Base-by-base conservation (phyloP, 2,329 filamentous ascomycete species). In the Trichoderma sp. region DNA sequence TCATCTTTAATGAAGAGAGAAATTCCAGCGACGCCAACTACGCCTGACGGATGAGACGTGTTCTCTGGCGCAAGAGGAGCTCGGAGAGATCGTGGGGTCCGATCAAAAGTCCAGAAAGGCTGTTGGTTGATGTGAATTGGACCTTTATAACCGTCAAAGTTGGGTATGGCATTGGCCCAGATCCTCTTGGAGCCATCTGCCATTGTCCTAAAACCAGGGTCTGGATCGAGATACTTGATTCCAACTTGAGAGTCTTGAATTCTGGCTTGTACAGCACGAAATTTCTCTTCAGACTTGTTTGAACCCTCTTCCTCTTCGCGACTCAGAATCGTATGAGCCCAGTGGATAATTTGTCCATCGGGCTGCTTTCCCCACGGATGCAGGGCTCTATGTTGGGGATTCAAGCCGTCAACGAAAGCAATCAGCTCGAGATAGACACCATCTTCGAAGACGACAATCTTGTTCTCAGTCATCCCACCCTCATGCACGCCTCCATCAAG, bases 51-150 rank as follows among this genome's bases (percentile, higher is more conserved):
- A 33, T 65, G 62, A 35, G 62, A 57, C 10, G 35, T 24, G 1
- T 56, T 65, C n/a, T 57, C 62, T 7, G 62, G 31, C 7, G 62
- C 57, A 16, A 55, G 14, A 1, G 62, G 62, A 19, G 52, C 62
- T 47, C 62, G 6, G 10, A 65, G 37, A 31, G 35, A 47, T 19
- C 62, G 19, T 7, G 52, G 62, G 5, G 62, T 65, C 3, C 62
- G 49, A 53, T 65, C 62, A 47, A 65, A 57, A 16, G 62, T 65
- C 62, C 62, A 65, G 27, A 65, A 65, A 6, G 62, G 62, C 52
- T 65, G 62, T n/a, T 65, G 62, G 16, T 65, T 65, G 62, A 65
- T 47, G 24, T 27, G 33, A 4, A 65, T 8, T 29, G 37, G 35
- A 0, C 62, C 62, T n/a, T 33, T 57, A 27, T 47, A 47, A 19